Evolutionary conservation across 2,329 filamentous ascomycete species (phyloP), one percentile per base, ranked within the genome.

Genomic region (Colletotrichum limetticola): DNA sequence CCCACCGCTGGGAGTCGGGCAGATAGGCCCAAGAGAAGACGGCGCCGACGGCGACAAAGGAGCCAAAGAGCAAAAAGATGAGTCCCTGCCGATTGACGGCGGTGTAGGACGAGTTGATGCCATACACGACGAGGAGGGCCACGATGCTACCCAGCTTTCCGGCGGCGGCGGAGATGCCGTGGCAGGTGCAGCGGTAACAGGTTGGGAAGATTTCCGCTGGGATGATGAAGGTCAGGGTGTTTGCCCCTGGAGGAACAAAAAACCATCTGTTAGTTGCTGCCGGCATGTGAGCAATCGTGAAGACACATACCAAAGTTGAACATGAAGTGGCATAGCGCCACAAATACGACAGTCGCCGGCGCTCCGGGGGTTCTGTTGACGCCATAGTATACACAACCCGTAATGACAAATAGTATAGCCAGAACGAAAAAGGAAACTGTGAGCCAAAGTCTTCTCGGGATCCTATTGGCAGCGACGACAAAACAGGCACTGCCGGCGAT

Each of bases 121-220:
- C 86, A 75, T 86, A 87, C 1, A 88, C 85, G 30, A 88, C 81
- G 14, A 88, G 77, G 22, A 88, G 82, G 62, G 86, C 87, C 5
- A 88, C 79, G 63, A 91, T 86, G 71, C 87, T 88, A 28, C 89
- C 90, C 1, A 89, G 79, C 76, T 91, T 91, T 12, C 90, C 90
- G 0, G 86, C 86, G 0, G 90, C 90, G 0, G 90, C 90, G 0
- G 89, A 90, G 65, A 91, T 89, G 28, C 89, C 90, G 76, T 91
- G 89, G 71, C 89, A 91, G 0, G 90, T 90, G 63, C 87, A 90
- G 53, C 91, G 87, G 76, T 91, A 92, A 74, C 87, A 86, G 2
- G 90, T 92, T 0, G 90, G 90, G 78, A 92, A 93, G 55, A 91
- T 87, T 77, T 92, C 90, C 55, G 89, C 90, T 1, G 91, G 90